Percentiles rank a stretch among this genome's conserved stretches.
Conservation (phyloP, 495 filamentous ascomycete genomes). For the Pseudevernia furfuracea region DNA sequence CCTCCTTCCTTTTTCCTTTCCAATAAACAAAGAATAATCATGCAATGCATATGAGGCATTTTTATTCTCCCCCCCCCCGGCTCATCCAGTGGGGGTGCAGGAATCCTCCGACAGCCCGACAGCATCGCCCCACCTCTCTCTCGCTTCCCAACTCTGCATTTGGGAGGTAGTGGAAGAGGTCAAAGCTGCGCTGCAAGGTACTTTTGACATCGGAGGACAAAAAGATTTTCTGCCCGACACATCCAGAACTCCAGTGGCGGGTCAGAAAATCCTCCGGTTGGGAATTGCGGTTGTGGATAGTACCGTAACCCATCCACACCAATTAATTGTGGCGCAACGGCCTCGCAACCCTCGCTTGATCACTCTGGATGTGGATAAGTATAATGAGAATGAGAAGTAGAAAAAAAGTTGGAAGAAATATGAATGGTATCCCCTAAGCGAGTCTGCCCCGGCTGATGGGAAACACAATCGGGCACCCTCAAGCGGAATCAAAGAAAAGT, state of each 20-base stretch:
- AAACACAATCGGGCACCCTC: no score
- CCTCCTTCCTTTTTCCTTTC: not conserved
- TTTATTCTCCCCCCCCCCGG: no score
- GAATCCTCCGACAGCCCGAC: not conserved
- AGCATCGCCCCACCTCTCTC: not conserved
- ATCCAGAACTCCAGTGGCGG: no score
- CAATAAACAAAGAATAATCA: no score
- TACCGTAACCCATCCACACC: no score
- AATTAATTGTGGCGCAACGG: not conserved
- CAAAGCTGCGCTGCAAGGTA: not conserved
- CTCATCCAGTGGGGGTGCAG: not conserved
- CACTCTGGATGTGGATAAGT: not conserved
- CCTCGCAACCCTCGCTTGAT: not conserved
- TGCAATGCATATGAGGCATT: not conserved
- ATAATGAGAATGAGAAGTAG: not conserved
- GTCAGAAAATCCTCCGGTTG: not conserved
- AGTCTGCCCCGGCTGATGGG: not conserved
- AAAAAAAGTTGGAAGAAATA: no score
- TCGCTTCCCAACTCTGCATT: not conserved
- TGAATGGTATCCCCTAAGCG: not conserved
- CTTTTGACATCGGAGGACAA: not conserved
- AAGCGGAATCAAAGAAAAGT: not conserved
- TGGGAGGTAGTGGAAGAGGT: not conserved
- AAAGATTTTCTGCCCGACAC: no score
- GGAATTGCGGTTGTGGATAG: no score